Percentiles rank a stretch among this genome's conserved stretches.
Conservation (phyloP, 225 moss, liverwort and hornwort genomes). For the Neckera pumila region DNA sequence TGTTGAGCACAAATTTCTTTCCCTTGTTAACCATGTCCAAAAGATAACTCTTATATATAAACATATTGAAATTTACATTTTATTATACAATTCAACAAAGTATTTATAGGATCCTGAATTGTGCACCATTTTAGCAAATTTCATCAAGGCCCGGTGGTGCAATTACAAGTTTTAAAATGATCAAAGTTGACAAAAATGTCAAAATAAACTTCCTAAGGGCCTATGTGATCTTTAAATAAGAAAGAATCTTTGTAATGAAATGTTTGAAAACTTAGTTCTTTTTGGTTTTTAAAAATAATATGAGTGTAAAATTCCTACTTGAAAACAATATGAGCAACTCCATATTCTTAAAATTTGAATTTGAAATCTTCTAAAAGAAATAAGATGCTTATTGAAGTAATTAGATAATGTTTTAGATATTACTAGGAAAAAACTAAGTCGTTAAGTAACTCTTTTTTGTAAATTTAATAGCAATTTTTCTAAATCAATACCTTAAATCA, state of each 20-base stretch:
- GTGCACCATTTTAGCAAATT: background rate
- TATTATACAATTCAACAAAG: background rate
- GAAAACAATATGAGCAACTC: background rate
- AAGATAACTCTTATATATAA: rapidly evolving
- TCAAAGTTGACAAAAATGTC: background rate
- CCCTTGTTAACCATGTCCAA: background rate
- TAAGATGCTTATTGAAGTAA: background rate
- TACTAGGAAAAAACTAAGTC: background rate
- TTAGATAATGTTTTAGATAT: rapidly evolving
- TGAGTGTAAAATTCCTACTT: background rate
- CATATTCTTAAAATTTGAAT: background rate
- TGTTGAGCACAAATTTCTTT: background rate
- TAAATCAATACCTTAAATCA: too few relatives aligned
- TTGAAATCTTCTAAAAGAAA: background rate
- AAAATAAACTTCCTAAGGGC: background rate
- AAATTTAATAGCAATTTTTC: background rate
- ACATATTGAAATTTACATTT: background rate
- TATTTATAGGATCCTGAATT: background rate
- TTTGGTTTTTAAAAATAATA: rapidly evolving
- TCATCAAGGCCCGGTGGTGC: background rate
- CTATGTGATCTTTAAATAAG: background rate
- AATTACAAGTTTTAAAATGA: background rate
- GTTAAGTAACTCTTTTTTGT: rapidly evolving
- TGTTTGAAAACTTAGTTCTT: background rate
- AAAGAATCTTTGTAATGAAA: background rate